Percentiles rank a stretch among this genome's conserved stretches.
phyloP scores from a whole-genome alignment of 768 basidiomycete species.

The Suillus spraguei region DNA sequence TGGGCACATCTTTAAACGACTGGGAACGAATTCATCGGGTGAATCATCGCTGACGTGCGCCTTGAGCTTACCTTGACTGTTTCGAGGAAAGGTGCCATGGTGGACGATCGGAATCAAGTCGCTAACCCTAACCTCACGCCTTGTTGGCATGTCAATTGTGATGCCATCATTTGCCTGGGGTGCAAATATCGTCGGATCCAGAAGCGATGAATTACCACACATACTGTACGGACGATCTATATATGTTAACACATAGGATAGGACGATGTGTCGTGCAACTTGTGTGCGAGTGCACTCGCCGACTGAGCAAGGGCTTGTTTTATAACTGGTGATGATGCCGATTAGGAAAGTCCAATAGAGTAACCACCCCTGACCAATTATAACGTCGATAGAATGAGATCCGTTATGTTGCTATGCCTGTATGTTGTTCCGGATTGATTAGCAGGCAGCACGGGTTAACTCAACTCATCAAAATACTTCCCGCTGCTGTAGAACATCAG shows the following conservation, averaged over 20 bases:
- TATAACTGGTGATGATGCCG: not conserved
- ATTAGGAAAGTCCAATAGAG: not conserved
- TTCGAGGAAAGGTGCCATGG: conserved; percentile 78
- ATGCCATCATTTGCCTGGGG: too few species aligned
- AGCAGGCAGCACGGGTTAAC: too few species aligned
- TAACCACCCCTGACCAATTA: too few species aligned
- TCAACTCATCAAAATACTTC: not conserved
- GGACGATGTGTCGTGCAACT: not conserved
- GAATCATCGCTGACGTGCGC: not conserved
- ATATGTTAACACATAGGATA: not conserved
- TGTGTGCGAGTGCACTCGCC: not conserved
- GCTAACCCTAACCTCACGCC: conserved; percentile 6
- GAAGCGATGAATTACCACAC: too few species aligned
- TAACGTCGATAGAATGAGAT: not conserved
- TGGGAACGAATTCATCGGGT: conserved; percentile 31
- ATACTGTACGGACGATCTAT: too few species aligned
- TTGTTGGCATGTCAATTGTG: not conserved
- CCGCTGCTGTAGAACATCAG: not conserved
- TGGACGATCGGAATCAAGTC: conserved; percentile 10
- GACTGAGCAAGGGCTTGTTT: not conserved
- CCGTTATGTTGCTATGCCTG: not conserved
- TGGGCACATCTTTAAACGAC: conserved; percentile 93
- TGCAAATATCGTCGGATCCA: too few species aligned
- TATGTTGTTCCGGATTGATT: not conserved
- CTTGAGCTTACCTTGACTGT: conserved; percentile 54